A percentile compares a stretch with the other conserved stretches of the same genome.
Evolutionary conservation across 805 yeast genomes (phyloP).

Genomic region (Candida fluviatilis): DNA sequence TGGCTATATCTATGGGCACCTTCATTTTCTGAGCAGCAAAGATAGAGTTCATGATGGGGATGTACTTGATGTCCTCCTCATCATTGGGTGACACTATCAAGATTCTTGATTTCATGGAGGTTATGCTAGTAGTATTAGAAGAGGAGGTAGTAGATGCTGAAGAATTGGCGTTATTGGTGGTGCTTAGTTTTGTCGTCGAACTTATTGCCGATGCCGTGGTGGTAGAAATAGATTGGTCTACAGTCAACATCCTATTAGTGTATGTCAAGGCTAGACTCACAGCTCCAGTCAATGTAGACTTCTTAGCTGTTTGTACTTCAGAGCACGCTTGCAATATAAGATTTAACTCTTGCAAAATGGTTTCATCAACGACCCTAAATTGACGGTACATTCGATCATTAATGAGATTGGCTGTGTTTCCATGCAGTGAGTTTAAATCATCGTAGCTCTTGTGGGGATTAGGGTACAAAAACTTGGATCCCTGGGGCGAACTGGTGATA

Average conservation of each 20-base stretch:
- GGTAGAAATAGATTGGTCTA: slow-evolving; percentile 43
- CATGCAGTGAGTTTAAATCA: slow-evolving; percentile 7
- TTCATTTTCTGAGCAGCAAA: slow-evolving; percentile 94
- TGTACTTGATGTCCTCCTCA: slow-evolving; percentile 76
- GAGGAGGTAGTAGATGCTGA: slow-evolving; percentile 12
- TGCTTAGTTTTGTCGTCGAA: slow-evolving; percentile 27
- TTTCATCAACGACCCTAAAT: slow-evolving; percentile 74
- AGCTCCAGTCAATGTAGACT: slow-evolving; percentile 63
- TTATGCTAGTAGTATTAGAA: slow-evolving; percentile 11
- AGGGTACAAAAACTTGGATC: slow-evolving; percentile 73
- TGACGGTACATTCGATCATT: slow-evolving; percentile 77
- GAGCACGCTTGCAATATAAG: slow-evolving; percentile 4
- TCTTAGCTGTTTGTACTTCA: slow-evolving; percentile 37
- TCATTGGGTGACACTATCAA: slow-evolving; percentile 66
- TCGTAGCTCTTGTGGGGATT: slow-evolving; percentile 20
- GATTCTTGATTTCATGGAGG: slow-evolving; percentile 35
- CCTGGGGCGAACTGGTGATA: slow-evolving; percentile 67
- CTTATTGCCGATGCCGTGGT: slow-evolving; percentile 42
- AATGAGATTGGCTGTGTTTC: slow-evolving; percentile 25
- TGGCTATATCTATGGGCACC: slow-evolving; percentile 87
- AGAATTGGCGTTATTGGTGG: slow-evolving; percentile 10
- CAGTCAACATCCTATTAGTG: slow-evolving; percentile 60
- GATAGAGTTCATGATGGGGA: slow-evolving; percentile 91
- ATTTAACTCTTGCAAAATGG: slow-evolving; percentile 58
- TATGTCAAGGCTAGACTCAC: slow-evolving; percentile 78